Conservation (phyloP, 805 yeast species). For the Lipomyces kockii region DNA sequence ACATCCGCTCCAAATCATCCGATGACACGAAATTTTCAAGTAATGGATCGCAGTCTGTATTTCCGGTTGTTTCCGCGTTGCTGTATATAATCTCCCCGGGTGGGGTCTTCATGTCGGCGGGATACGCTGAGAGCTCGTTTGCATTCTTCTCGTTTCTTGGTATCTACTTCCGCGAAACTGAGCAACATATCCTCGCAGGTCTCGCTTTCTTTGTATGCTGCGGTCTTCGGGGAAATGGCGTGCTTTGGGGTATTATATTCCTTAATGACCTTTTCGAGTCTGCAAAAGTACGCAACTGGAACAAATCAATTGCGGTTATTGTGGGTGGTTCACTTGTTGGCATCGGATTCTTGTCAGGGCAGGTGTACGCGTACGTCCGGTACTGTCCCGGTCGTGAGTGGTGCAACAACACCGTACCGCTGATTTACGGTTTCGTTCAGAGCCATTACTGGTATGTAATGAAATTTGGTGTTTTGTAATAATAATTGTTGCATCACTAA, state of each 20-base stretch:
- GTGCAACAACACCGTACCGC: slow-evolving; percentile 66
- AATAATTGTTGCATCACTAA: background rate
- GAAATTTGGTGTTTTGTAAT: background rate
- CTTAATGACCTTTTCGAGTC: slow-evolving; percentile 56
- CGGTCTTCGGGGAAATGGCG: slow-evolving; percentile 74
- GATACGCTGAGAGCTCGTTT: slow-evolving; percentile 78
- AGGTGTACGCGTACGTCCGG: slow-evolving; percentile 56
- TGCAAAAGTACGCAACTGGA: background rate
- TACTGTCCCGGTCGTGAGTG: slow-evolving; percentile 83
- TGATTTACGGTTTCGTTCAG: slow-evolving; percentile 75
- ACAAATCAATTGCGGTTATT: slow-evolving; percentile 39
- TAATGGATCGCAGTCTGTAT: slow-evolving; percentile 27
- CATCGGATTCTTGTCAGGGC: slow-evolving; percentile 52
- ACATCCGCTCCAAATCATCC: slow-evolving; percentile 18
- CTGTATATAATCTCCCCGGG: slow-evolving; percentile 72
- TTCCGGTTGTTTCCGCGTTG: slow-evolving; percentile 48
- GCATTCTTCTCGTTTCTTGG: slow-evolving; percentile 65
- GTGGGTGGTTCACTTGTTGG: slow-evolving; percentile 64
- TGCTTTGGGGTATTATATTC: slow-evolving; percentile 71
- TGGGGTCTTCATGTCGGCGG: slow-evolving; percentile 73
- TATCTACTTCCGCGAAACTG: slow-evolving; percentile 54
- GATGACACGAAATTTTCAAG: background rate
- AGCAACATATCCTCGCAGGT: slow-evolving; percentile 53
- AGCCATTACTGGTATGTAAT: slow-evolving; percentile 67
- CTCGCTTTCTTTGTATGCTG: slow-evolving; percentile 59